A percentile compares a stretch with the other conserved stretches of the same genome.
Evolutionary conservation across 345 rosid species (phyloP).

Genomic region (Melaleuca alternifolia): DNA sequence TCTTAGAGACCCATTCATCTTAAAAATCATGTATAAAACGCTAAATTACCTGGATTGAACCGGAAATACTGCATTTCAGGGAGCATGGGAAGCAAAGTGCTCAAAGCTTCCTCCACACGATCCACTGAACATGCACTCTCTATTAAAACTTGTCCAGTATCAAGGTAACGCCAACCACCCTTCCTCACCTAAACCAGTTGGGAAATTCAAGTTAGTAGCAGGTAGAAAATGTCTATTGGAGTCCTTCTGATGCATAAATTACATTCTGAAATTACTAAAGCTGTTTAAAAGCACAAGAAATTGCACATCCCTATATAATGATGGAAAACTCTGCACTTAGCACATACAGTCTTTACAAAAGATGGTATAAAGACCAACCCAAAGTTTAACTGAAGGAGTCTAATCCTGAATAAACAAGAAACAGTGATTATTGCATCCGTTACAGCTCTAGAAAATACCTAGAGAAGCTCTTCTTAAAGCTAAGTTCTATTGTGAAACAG

Average conservation of each 20-base stretch:
- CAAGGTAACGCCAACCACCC: constrained; percentile 99
- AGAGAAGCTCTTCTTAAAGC: not conserved
- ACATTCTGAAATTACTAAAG: not conserved
- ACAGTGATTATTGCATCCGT: not conserved
- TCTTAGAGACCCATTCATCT: not conserved
- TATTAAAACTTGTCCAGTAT: constrained; percentile 94
- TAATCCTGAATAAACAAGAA: not conserved
- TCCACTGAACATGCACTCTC: constrained; percentile 99
- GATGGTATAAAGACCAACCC: not conserved
- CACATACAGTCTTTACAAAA: not conserved
- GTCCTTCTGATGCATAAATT: not conserved
- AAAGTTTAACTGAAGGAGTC: not conserved
- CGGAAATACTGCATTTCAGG: constrained; percentile 90
- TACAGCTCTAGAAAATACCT: not conserved
- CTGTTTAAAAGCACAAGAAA: not conserved
- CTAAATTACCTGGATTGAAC: constrained; percentile 70
- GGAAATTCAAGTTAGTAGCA: not conserved
- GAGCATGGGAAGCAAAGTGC: constrained; percentile 88
- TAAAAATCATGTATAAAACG: not conserved
- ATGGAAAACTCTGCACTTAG: not conserved
- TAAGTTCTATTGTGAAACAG: not conserved
- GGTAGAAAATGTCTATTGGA: not conserved
- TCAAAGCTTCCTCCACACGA: constrained; percentile 93
- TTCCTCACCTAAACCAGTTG: constrained; percentile 50
- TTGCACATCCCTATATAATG: not conserved